Conservation (phyloP, 1,139 yeast species). For the Hansenula lynferdii region DNA sequence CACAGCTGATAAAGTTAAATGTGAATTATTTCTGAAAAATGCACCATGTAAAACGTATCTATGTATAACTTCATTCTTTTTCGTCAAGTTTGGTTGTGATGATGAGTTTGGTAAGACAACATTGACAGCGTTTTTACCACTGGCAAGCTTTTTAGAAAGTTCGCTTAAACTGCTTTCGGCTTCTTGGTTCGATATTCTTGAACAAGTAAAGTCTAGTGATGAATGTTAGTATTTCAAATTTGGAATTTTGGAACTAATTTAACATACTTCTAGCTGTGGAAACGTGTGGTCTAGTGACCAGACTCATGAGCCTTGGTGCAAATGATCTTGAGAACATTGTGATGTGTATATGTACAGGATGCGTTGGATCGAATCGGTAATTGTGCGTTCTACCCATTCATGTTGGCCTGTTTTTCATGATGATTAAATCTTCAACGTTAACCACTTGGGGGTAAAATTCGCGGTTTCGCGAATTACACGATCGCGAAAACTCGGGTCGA, state of each 20-base stretch:
- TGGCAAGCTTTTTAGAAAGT: background rate
- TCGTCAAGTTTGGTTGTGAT: background rate
- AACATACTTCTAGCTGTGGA: background rate
- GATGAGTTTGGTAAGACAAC: conserved; percentile 4
- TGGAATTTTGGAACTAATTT: background rate
- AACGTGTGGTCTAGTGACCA: background rate
- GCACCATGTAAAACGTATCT: conserved; percentile 72
- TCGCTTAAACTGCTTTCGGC: background rate
- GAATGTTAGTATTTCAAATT: background rate
- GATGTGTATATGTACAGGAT: too few species aligned
- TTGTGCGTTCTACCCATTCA: too few species aligned
- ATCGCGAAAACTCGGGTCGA: too few species aligned
- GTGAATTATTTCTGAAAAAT: conserved; percentile 81
- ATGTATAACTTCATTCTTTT: conserved; percentile 13
- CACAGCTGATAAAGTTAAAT: conserved; percentile 69
- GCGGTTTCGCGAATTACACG: too few species aligned
- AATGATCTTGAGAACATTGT: background rate
- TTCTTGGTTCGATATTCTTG: background rate
- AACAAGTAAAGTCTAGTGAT: background rate
- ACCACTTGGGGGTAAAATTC: too few species aligned
- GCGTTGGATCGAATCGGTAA: too few species aligned
- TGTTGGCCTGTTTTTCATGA: too few species aligned
- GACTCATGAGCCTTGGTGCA: background rate
- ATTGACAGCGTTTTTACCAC: background rate
- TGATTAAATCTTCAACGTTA: too few species aligned